A percentile compares a stretch with the other conserved stretches of the same genome.
phyloP scores from a whole-genome alignment of 305 asterid species.

The Solanum hybrid region DNA sequence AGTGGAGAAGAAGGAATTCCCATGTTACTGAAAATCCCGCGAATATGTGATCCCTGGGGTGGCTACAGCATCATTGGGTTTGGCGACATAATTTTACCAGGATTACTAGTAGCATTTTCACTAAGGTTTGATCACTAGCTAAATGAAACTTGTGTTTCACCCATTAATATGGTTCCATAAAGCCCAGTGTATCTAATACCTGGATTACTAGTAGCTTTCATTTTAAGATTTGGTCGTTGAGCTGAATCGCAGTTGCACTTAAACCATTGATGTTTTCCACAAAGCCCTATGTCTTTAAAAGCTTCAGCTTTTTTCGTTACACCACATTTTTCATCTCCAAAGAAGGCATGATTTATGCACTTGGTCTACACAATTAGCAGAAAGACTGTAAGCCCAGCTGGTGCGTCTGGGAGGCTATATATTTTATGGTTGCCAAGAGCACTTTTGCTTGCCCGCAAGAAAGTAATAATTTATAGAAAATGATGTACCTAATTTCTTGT shows the following conservation, averaged over 20 bases:
- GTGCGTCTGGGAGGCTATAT: background rate
- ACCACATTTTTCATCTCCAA: background rate
- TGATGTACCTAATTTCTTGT: background rate
- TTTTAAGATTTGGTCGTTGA: background rate
- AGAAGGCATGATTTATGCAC: background rate
- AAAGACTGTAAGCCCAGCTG: background rate
- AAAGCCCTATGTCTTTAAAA: background rate
- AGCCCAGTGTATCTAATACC: background rate
- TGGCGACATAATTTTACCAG: slow-evolving; percentile 93
- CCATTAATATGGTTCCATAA: background rate
- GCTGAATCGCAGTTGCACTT: background rate
- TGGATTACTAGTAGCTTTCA: background rate
- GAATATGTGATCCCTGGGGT: slow-evolving; percentile 98
- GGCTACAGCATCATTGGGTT: slow-evolving; percentile 96
- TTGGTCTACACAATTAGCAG: background rate
- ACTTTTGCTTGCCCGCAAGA: background rate
- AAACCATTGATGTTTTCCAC: background rate
- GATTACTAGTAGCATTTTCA: slow-evolving; percentile 71
- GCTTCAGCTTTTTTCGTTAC: background rate
- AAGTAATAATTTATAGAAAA: background rate
- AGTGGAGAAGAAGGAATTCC: slow-evolving; percentile 99
- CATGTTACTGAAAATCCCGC: slow-evolving; percentile 86
- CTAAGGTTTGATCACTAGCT: slow-evolving; percentile 47
- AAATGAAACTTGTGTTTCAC: background rate
- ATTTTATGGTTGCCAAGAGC: background rate